Evolutionary conservation across 192 early-diverging fungal genomes (phyloP), one percentile per base, ranked within the genome.

Genomic region (Backusella tarrabulga): DNA sequence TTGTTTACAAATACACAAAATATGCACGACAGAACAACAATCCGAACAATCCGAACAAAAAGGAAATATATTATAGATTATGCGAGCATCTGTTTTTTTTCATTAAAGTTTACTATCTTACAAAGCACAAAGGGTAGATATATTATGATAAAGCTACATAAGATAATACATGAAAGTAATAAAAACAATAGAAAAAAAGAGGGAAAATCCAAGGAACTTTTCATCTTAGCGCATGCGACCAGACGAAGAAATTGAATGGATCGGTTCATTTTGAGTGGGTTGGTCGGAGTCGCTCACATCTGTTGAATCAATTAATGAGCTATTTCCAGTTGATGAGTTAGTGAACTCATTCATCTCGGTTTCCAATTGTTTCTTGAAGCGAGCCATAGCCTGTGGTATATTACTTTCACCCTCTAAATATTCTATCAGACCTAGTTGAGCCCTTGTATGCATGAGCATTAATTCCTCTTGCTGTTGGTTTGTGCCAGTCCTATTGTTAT

Each of bases 381-480:
- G 40, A 15, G 68, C 26, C 23, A 77, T 35, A 29, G 76, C 76
- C 12, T 71, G 69, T 38, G 26, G 23, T 11, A 77, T 41, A 21
- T 77, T 71, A 4, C 34, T 35, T 44, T 77, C 70, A n/a, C 76
- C 76, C 66, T 77, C 76, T 14, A 77, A 44, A 34, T 34, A 77
- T 21, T 77, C 76, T 11, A 77, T 72, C 6, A 77, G 26, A 3
- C 69, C 76, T 11, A 77, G 60, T 29, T 77, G 76, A 40, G 76
- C 76, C 15, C 69, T 21, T 34, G 76, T 72, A 29, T 77, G 76
- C 40, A 72, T 42, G n/a, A 38, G 67, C 38, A 76, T 23, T 3
- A 70, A 21, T 23, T 76, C 67, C 34, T 76, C 60, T 54, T 76
- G 63, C 11, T 76, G 66, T 38, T 52, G 44, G 29, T 35, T 26